A percentile compares a stretch with the other conserved stretches of the same genome.
phyloP scores from a whole-genome alignment of 1,284 basidiomycete species.

The Ceratobasidium sp. region DNA sequence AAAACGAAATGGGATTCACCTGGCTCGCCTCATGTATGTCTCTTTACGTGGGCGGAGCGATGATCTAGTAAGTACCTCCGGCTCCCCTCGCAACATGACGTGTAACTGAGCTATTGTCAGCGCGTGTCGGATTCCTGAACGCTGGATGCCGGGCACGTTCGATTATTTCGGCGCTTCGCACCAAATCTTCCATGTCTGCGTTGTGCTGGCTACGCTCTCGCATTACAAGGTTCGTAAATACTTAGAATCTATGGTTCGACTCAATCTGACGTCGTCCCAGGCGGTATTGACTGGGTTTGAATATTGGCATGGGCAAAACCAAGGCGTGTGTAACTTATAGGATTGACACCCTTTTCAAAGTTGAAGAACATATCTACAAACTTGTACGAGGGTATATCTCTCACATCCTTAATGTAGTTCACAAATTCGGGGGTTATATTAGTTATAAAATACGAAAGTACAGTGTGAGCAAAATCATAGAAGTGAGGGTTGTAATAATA shows the following conservation, averaged over 20 bases:
- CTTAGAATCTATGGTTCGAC: not conserved
- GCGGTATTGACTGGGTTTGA: constrained; percentile 37
- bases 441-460: no score
- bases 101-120: no score
- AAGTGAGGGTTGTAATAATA: no score
- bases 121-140: constrained; percentile 86
- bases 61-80: constrained; percentile 78
- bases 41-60: constrained; percentile 81
- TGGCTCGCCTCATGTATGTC: constrained; percentile 78
- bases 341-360: not conserved
- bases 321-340: constrained; percentile 33
- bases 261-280: constrained; percentile 21
- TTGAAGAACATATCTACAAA: constrained; percentile 1
- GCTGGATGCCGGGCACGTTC: constrained; percentile 81
- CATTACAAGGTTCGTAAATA: constrained; percentile 67
- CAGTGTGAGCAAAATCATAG: no score
- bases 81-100: constrained; percentile 42
- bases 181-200: constrained; percentile 88
- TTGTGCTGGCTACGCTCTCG: constrained; percentile 80
- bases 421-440: no score
- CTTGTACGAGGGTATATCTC: constrained; percentile 3
- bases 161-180: constrained; percentile 86
- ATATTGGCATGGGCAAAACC: constrained; percentile 42
- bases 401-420: not conserved
- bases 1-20: constrained; percentile 74